phyloP scores from a whole-genome alignment of 257 asterid genomes.

The Pogostemon cablin region DNA sequence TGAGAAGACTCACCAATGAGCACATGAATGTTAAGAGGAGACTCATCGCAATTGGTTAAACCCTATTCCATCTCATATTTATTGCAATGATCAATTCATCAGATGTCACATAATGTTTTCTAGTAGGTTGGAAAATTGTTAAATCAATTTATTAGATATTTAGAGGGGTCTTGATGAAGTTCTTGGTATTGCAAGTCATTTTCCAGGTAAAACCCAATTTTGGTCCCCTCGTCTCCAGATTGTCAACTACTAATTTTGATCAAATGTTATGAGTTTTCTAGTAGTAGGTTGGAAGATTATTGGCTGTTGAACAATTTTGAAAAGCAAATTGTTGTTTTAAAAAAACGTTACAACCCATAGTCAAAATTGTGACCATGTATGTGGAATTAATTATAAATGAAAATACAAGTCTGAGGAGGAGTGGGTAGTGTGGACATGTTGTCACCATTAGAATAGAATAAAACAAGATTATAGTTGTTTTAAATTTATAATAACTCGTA shows the following conservation, averaged over 20 bases:
- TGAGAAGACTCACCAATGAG: too few species aligned
- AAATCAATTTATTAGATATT: background rate
- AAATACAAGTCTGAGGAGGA: conserved; percentile 7
- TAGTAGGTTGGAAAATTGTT: background rate
- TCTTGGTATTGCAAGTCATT: background rate
- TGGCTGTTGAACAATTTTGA: conserved; percentile 19
- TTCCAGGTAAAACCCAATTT: conserved; percentile 9
- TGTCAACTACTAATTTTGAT: conserved; percentile 4
- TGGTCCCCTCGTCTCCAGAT: background rate
- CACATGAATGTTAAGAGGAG: too few species aligned
- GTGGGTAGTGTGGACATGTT: conserved; percentile 25
- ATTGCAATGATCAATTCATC: conserved; percentile 14
- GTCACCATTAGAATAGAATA: background rate
- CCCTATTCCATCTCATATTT: conserved; percentile 28
- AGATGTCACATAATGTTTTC: background rate
- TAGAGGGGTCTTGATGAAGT: background rate
- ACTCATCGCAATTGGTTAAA: too few species aligned
- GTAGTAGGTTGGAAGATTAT: conserved; percentile 33
- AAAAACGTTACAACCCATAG: conserved; percentile 19
- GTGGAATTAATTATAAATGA: background rate
- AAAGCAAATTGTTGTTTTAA: conserved; percentile 26
- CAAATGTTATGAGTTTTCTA: background rate
- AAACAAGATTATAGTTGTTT: conserved; percentile 9
- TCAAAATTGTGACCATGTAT: conserved; percentile 26
- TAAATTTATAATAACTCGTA: background rate